phyloP scores from a whole-genome alignment of 2,329 filamentous ascomycete genomes.

The Periconia sp. region DNA sequence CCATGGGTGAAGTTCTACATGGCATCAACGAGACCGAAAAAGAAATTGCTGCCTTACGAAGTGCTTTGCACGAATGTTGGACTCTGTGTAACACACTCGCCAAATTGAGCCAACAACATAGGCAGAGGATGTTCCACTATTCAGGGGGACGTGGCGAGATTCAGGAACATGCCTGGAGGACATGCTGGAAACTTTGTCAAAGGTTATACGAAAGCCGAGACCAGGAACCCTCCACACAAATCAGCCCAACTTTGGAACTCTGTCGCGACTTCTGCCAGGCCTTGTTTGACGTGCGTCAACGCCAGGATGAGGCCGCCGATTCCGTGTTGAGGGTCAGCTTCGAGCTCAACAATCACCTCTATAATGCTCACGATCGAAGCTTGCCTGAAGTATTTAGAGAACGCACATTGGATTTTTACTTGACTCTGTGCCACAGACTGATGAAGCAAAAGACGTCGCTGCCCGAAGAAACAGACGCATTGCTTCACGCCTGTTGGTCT shows the following conservation, averaged over 20 bases:
- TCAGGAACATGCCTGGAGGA: conserved; percentile 88
- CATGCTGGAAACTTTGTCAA: conserved; percentile 91
- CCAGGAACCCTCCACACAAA: conserved; percentile 67
- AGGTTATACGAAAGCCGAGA: conserved; percentile 81
- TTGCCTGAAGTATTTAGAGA: conserved; percentile 86
- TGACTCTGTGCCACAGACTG: conserved; percentile 88
- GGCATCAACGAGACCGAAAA: conserved; percentile 61
- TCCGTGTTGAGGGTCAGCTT: conserved; percentile 90
- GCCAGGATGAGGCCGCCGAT: conserved; percentile 76
- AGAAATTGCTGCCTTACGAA: conserved; percentile 69
- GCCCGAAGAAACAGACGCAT: conserved; percentile 78
- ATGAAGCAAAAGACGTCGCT: conserved; percentile 89
- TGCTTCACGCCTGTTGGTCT: conserved; percentile 85
- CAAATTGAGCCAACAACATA: conserved; percentile 79
- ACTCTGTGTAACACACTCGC: conserved; percentile 89
- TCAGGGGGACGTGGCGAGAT: conserved; percentile 69
- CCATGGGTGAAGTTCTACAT: conserved; percentile 56
- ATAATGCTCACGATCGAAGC: conserved; percentile 84
- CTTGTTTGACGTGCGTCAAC: conserved; percentile 80
- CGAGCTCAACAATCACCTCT: conserved; percentile 92
- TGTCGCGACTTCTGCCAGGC: conserved; percentile 92
- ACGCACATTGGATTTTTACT: conserved; percentile 89
- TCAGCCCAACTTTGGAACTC: conserved; percentile 76
- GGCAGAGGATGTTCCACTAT: conserved; percentile 75
- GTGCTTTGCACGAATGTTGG: conserved; percentile 86